Evolutionary conservation across 1,139 yeast genomes (phyloP), one percentile per base, ranked within the genome.

Genomic region (Protomyces pachydermus): DNA sequence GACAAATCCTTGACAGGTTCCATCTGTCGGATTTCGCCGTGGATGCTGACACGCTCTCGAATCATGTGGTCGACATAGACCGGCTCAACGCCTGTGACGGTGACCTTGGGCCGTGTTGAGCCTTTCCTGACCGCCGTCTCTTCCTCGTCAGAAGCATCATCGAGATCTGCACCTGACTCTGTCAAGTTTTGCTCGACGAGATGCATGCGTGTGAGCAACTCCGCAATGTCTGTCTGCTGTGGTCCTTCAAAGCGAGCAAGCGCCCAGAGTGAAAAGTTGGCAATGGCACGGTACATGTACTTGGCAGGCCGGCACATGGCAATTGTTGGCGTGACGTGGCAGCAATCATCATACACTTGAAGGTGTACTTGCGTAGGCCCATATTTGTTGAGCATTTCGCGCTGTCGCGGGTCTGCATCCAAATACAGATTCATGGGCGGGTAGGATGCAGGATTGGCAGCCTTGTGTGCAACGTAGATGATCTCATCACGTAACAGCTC

Each of bases 401-500:
- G 25, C 45, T 58, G 56, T 3, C 62, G 51, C 14, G 56, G 25
- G 28, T 58, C 62, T 12, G 56, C 51, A 10, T 38, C 62, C n/a
- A 58, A 56, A 32, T 58, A 58, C 16, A 39, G 39, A 32, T 58
- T 56, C 56, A 52, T 51, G 18, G 56, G 62, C 14, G 62, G 62
- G 20, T 58, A 58, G 32, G 51, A 32, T 25, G 39, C 16, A 1
- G 64, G 58, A 23, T 54, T 54, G 16, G 64, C 61, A 37, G 61
- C 61, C 46, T 50, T 60, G 50, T 64, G 66, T 1, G 64, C 66
- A 8, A 60, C 28, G 25, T 60, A 64, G 32, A 58, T 48, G 35
- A 64, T 60, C 45, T 64, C 66, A 25, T 64, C 66, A n/a, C 66
- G 61, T 38, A 64, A 28, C n/a, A 60, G 23, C 38, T 64, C 66